A percentile compares a stretch with the other conserved stretches of the same genome.
phyloP scores from a whole-genome alignment of 495 filamentous ascomycete genomes.

The Letharia lupina region DNA sequence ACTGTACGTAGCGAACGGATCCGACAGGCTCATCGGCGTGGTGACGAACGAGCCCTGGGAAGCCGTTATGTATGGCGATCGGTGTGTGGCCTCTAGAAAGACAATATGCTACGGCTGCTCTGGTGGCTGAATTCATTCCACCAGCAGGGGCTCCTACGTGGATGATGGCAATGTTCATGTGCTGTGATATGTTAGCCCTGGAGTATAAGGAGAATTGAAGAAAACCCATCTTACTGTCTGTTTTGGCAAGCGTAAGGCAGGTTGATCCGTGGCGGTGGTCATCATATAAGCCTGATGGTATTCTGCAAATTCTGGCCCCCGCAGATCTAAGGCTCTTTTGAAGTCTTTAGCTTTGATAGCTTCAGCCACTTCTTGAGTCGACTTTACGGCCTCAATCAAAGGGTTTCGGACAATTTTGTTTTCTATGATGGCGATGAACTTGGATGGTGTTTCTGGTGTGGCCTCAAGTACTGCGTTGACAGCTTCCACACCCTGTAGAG shows the following conservation, averaged over 20 bases:
- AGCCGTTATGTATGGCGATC: constrained; percentile 91
- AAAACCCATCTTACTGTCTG: constrained; percentile 50
- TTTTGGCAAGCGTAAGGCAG: constrained; percentile 52
- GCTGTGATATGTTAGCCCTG: constrained; percentile 37
- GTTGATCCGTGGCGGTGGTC: constrained; percentile 67
- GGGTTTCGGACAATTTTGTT: constrained; percentile 93
- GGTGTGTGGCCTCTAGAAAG: constrained; percentile 86
- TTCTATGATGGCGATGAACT: constrained; percentile 90
- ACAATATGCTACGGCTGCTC: constrained; percentile 93
- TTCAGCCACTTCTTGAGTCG: constrained; percentile 72
- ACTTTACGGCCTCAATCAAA: constrained; percentile 76
- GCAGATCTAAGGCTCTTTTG: constrained; percentile 69
- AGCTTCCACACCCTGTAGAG: constrained; percentile 90
- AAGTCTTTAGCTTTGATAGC: constrained; percentile 80
- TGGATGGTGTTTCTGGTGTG: constrained; percentile 79
- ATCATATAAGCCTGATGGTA: constrained; percentile 84
- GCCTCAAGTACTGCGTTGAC: constrained; percentile 93
- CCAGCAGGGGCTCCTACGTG: constrained; percentile 95
- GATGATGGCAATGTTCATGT: constrained; percentile 88
- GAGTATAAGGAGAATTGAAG: background rate
- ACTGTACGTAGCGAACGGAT: constrained; percentile 73
- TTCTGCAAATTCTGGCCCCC: constrained; percentile 91
- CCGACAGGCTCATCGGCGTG: constrained; percentile 73
- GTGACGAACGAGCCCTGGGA: constrained; percentile 88
- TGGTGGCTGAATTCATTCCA: constrained; percentile 95